Base-by-base conservation (phyloP, 2,329 filamentous ascomycete genomes). In the Claviceps capensis region DNA sequence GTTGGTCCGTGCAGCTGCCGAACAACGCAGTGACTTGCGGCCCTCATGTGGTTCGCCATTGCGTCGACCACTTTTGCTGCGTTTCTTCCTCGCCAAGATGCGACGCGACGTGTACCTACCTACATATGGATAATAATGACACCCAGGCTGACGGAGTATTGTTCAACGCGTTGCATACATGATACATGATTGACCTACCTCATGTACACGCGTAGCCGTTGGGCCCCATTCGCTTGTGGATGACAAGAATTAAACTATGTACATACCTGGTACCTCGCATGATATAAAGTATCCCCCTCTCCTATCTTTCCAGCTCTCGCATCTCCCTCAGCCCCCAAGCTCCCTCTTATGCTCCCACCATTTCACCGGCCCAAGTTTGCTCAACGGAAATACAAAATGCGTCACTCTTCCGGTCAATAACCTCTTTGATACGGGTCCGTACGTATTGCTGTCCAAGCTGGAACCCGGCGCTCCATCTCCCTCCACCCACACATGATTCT, bases 401-500 rank as follows among this genome's bases (percentile, higher is more conserved):
- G 83, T 79, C 19, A 90, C 81, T 60, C 76, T 82, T 0, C 90
- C 90, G 40, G 82, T 81, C 38, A 97, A 78, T 56, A 97, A 65
- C 51, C 78, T 79, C 57, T 79, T 80, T 23, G 86, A 85, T 47
- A 94, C 81, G 4, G 93, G 88, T 1, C 93, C 93, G 66, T 94
- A 96, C 13, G 81, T 81, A 68, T 95, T 95, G 67, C 89, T 95
- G 69, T 98, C 93, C 54, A 83, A 66, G 52, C 81, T 88, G 60
- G 79, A 78, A 49, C 78, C 75, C 59, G 79, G 78, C 60, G 78
- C 78, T 13, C 85, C 88, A 64, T 98, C 93, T 1, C 93, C 93
- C 65, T 97, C 91, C 1, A 98, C 81, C 93, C 93, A 98, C 30
- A 97, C 76, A 70, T 97, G 90, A 17, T 88, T 88, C 56, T 76